Conservation (phyloP, 2,329 filamentous ascomycete genomes). For the Aspergillus sp. region DNA sequence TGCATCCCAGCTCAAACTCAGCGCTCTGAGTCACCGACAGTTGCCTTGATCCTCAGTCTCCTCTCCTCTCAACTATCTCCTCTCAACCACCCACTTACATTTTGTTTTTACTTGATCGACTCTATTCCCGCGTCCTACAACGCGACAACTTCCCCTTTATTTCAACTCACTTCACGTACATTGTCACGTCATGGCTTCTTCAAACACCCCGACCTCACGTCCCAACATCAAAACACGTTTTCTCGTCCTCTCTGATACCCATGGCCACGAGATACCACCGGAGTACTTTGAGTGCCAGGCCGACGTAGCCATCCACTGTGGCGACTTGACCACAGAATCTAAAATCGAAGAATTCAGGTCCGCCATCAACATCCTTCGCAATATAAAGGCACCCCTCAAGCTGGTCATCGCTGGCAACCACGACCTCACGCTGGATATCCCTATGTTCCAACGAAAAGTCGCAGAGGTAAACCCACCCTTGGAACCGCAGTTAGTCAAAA, state of each 20-base stretch:
- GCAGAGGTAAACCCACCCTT: constrained; percentile 26
- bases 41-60: too few species aligned
- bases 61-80: too few species aligned
- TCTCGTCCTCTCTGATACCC: constrained; percentile 50
- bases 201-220: background rate
- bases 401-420: constrained; percentile 59
- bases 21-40: too few species aligned
- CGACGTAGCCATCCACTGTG: constrained; percentile 56
- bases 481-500: constrained; percentile 26
- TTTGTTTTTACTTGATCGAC: too few species aligned
- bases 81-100: too few species aligned
- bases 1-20: too few species aligned
- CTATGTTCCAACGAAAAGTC: constrained; percentile 37
- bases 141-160: too few species aligned
- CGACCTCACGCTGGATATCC: constrained; percentile 47
- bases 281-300: constrained; percentile 31
- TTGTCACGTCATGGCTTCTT: too few species aligned
- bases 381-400: constrained; percentile 52
- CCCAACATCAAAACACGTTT: constrained; percentile 39
- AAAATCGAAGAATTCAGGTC: constrained; percentile 42
- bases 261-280: constrained; percentile 29
- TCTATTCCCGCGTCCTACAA: too few species aligned
- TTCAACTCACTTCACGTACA: too few species aligned
- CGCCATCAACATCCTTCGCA: constrained; percentile 45
- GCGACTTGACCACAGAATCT: constrained; percentile 51